A percentile compares a stretch with the other conserved stretches of the same genome.
These are phyloP conservation scores for Chalciporus pseudorubinellus DNA, from an alignment of 768 basidiomycete species.

Conservation along the genomic window DNA sequence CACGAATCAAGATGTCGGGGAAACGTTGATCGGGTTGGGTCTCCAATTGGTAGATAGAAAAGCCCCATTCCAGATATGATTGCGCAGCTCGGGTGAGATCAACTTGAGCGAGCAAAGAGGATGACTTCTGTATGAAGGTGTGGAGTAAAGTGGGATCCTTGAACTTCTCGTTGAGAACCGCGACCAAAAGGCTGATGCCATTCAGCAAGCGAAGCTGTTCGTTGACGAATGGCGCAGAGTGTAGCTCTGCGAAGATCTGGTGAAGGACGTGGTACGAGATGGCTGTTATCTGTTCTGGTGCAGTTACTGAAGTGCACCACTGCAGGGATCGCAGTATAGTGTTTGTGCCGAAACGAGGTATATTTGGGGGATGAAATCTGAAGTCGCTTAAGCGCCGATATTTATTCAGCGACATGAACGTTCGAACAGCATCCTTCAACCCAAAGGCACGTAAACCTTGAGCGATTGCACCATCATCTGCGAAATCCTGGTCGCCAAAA, in stretches of 20 bases:
- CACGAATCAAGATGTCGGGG: constrained; percentile 66
- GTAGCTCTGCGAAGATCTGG: constrained; percentile 64
- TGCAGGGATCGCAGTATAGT: constrained; percentile 53
- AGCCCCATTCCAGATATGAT: constrained; percentile 77
- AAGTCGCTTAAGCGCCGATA: constrained; percentile 51
- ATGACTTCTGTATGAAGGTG: constrained; percentile 63
- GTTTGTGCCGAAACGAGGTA: constrained; percentile 53
- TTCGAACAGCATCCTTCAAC: constrained; percentile 36
- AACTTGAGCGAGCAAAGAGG: constrained; percentile 60
- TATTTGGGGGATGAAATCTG: constrained; percentile 59
- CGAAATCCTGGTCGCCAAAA: constrained; percentile 66
- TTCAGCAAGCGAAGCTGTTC: constrained; percentile 79
- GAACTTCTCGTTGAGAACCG: constrained; percentile 57
- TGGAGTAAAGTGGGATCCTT: constrained; percentile 59
- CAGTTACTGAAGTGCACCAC: constrained; percentile 53
- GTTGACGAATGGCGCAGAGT: constrained; percentile 70
- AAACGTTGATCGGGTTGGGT: constrained; percentile 49
- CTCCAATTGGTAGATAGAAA: constrained; percentile 46
- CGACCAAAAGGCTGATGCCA: constrained; percentile 69
- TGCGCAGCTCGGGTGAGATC: constrained; percentile 70
- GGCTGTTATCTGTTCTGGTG: constrained; percentile 46
- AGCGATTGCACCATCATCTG: constrained; percentile 48
- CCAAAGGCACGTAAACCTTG: constrained; percentile 39
- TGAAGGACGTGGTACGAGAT: constrained; percentile 78
- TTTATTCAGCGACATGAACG: constrained; percentile 51